Base-by-base conservation (phyloP, 1,284 basidiomycete genomes). In the Cutaneotrichosporon mucoides region DNA sequence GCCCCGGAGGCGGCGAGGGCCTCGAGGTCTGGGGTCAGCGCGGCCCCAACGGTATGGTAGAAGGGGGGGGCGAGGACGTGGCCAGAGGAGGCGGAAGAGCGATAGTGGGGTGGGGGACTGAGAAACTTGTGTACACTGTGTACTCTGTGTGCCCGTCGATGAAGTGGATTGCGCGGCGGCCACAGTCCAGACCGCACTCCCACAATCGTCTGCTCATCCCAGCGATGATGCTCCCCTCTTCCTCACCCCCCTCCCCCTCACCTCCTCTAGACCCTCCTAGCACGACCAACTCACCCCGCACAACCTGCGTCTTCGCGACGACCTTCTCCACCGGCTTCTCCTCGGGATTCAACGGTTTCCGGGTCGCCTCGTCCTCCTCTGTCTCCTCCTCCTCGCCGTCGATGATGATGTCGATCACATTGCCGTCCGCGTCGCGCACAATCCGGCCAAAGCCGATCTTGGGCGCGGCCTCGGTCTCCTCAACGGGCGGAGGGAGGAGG, bases 371-470 rank as follows among this genome's bases (percentile, higher is more conserved):
- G 13, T 69, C 72, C 0, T 76, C 73, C 33, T 77, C 73, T 12
- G 84, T 85, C n/a, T 69, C 72, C 0, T 76, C 73, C 33, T 77
- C 73, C 12, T 84, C 85, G 34, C 84, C 84, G 13, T 82, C 79
- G 60, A 96, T 77, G 71, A 93, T 85, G 49, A 97, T 82, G 60
- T 86, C 83, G 43, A 93, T 71, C 40, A 95, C 82, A 66, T 88
- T 88, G 40, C 94, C 95, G 4, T 84, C 80, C 48, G 83, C 86
- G 75, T 97, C 93, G 46, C 92, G 84, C 55, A 93, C 79, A 65
- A 99, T 93, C 66, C 86, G 84, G 12, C 92, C 95, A 73, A 87
- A 88, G 6, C 90, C 88, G 68, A 82, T 84, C n/a, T 84, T 85
- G 48, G 88, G 79, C 16, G 61, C 24, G 5, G 16, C 43, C 13